A percentile compares a stretch with the other conserved stretches of the same genome.
These are phyloP conservation scores for Candida ipomoeae DNA, from an alignment of 805 yeast species.

Conservation along the genomic window DNA sequence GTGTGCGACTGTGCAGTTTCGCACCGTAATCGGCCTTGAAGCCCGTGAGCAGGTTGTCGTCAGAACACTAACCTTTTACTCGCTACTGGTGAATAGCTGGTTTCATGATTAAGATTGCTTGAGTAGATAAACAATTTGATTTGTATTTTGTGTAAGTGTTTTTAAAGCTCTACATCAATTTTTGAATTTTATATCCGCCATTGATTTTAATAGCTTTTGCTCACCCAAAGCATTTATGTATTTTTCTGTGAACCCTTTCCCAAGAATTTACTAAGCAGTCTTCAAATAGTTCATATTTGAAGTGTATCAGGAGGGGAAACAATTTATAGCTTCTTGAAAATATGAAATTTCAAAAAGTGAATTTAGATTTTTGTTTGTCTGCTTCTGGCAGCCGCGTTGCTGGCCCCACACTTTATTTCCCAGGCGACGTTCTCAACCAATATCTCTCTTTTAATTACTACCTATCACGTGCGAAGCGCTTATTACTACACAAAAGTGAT, in stretches of 20 bases:
- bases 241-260: background rate
- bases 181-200: background rate
- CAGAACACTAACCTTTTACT: background rate
- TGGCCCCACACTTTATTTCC: background rate
- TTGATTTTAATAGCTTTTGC: background rate
- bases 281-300: no score
- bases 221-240: background rate
- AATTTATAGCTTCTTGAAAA: no score
- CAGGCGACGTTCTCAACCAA: background rate
- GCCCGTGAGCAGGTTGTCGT: background rate
- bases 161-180: background rate
- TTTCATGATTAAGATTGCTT: background rate
- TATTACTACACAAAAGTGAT: background rate
- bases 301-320: no score
- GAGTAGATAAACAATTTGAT: background rate
- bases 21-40: conserved; percentile 4
- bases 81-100: background rate
- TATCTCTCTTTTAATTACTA: background rate
- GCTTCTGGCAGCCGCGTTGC: background rate
- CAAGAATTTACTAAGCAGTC: no score
- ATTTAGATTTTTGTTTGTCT: background rate
- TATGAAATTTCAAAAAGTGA: background rate
- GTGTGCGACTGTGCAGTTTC: conserved; percentile 2
- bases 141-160: background rate
- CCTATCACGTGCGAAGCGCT: conserved; percentile 2